Conservation (phyloP, 2,329 filamentous ascomycete species). For the Rutstroemia sp. region DNA sequence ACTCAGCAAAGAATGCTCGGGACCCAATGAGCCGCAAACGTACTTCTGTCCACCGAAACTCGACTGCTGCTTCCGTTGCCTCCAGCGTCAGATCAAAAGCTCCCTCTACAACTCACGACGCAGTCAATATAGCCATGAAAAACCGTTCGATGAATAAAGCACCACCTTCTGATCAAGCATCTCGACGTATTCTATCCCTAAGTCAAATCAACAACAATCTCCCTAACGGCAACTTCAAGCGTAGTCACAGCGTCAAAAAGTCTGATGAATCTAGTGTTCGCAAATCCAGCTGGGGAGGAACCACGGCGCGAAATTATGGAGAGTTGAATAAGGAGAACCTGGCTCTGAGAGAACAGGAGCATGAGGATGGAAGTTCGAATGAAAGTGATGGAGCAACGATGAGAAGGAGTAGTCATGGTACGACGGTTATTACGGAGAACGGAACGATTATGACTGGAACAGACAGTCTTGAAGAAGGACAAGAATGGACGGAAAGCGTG, state of each 20-base stretch:
- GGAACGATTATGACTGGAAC: slow-evolving; percentile 17
- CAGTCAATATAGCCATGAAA: slow-evolving; percentile 47
- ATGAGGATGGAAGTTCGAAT: slow-evolving; percentile 33
- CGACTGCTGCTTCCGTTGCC: slow-evolving; percentile 31
- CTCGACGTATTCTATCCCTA: slow-evolving; percentile 79
- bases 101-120: slow-evolving; percentile 32
- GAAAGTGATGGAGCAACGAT: slow-evolving; percentile 23
- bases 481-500: slow-evolving; percentile 26
- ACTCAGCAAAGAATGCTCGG: slow-evolving; percentile 30
- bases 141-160: slow-evolving; percentile 23
- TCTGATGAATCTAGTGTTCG: slow-evolving; percentile 44
- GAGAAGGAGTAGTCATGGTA: slow-evolving; percentile 28
- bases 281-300: slow-evolving; percentile 64
- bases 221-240: slow-evolving; percentile 53
- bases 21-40: slow-evolving; percentile 46
- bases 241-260: slow-evolving; percentile 71
- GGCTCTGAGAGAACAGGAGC: slow-evolving; percentile 50
- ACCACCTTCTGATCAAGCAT: slow-evolving; percentile 38
- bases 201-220: slow-evolving; percentile 81
- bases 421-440: slow-evolving; percentile 23
- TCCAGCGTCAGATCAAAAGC: slow-evolving; percentile 27
- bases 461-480: slow-evolving; percentile 25
- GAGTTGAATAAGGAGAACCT: slow-evolving; percentile 58
- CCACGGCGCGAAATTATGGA: slow-evolving; percentile 32
- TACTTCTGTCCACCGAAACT: slow-evolving; percentile 38